phyloP scores from a whole-genome alignment of 371 early-diverging fungal species.

The Rhizopus sp. region DNA sequence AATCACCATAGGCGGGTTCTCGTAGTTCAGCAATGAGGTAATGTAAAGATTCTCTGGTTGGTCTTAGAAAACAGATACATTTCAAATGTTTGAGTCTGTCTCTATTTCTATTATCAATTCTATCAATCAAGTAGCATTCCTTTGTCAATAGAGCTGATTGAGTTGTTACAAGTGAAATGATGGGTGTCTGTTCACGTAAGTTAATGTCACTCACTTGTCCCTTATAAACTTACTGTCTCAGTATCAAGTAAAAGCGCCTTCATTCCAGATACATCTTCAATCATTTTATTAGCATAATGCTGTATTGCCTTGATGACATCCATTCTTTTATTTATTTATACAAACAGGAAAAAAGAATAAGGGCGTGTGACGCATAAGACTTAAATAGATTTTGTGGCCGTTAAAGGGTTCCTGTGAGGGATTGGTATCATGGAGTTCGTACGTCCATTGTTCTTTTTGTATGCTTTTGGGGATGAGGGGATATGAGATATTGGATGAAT shows the following conservation, averaged over 20 bases:
- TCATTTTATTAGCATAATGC: slow-evolving; percentile 91
- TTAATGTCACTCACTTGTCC: not conserved
- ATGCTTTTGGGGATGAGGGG: slow-evolving; percentile 22
- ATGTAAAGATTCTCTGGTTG: slow-evolving; percentile 81
- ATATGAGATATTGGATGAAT: slow-evolving; percentile 15
- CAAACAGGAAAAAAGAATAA: slow-evolving; percentile 6
- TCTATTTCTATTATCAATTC: slow-evolving; percentile 80
- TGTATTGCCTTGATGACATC: slow-evolving; percentile 80
- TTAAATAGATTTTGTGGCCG: slow-evolving; percentile 18
- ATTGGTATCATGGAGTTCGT: slow-evolving; percentile 30
- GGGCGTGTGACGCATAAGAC: not conserved
- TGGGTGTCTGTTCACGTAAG: slow-evolving; percentile 70
- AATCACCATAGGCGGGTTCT: slow-evolving; percentile 91
- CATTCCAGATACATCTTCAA: slow-evolving; percentile 90
- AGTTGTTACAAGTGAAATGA: slow-evolving; percentile 88
- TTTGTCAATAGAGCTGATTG: slow-evolving; percentile 88
- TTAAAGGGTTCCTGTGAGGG: slow-evolving; percentile 6
- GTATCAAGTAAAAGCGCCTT: slow-evolving; percentile 93
- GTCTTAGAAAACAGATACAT: slow-evolving; percentile 90
- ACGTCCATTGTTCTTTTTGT: slow-evolving; percentile 15
- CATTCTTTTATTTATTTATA: slow-evolving; percentile 43
- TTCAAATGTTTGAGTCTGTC: slow-evolving; percentile 95
- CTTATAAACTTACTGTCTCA: slow-evolving; percentile 74
- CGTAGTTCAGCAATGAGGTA: slow-evolving; percentile 86
- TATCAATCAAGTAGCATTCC: slow-evolving; percentile 93